A percentile compares a stretch with the other conserved stretches of the same genome.
Evolutionary conservation across 352 stramenopile species (phyloP).

Genomic region (Discostella stelligera): DNA sequence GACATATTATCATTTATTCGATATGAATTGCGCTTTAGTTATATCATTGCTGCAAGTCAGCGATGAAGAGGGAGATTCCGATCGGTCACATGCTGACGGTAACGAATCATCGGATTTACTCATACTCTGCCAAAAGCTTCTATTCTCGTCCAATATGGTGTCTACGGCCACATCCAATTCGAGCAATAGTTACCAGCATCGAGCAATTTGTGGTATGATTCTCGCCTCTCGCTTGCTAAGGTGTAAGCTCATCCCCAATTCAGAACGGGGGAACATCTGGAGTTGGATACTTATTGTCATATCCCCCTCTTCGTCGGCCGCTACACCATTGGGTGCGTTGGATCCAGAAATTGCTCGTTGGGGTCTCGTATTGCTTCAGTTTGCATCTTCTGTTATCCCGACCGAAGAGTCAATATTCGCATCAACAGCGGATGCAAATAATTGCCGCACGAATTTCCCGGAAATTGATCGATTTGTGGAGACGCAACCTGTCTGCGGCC

Average conservation of each 20-base stretch:
- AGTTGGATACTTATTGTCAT: slow-evolving; percentile 39
- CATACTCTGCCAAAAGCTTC: slow-evolving; percentile 48
- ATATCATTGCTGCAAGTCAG: slow-evolving; percentile 29
- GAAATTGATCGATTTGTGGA: slow-evolving; percentile 24
- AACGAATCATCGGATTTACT: slow-evolving; percentile 35
- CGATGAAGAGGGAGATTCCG: not conserved
- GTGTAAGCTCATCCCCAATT: slow-evolving; percentile 31
- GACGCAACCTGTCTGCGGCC: slow-evolving; percentile 24
- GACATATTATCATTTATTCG: slow-evolving; percentile 35
- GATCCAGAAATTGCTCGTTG: slow-evolving; percentile 37
- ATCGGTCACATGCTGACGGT: not conserved
- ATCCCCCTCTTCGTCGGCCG: slow-evolving; percentile 13
- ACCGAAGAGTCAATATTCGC: not conserved
- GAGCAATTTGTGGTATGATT: slow-evolving; percentile 35
- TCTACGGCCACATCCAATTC: slow-evolving; percentile 1
- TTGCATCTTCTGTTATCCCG: slow-evolving; percentile 30
- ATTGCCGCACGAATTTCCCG: not conserved
- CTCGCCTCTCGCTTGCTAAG: slow-evolving; percentile 35
- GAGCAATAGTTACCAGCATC: slow-evolving; percentile 20
- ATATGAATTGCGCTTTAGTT: slow-evolving; percentile 43
- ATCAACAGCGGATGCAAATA: not conserved
- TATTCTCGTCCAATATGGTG: slow-evolving; percentile 23
- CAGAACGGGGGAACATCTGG: slow-evolving; percentile 33
- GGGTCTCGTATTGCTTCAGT: slow-evolving; percentile 37
- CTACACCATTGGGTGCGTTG: slow-evolving; percentile 18